Evolutionary conservation across 208 protist genomes (phyloP).

Genomic region (Porcisia deanei): DNA sequence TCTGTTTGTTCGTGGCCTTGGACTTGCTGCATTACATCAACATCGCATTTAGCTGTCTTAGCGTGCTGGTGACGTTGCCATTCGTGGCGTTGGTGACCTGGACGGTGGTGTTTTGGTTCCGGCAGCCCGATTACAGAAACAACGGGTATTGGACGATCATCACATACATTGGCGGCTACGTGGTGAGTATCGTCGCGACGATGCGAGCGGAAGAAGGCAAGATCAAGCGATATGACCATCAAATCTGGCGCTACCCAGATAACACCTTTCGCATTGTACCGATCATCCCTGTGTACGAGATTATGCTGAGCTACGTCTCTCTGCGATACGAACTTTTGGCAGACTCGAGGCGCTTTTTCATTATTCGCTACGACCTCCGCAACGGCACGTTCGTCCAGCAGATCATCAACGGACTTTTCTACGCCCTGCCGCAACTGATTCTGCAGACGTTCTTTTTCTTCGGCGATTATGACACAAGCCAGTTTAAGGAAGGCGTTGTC

Average conservation of each 20-base stretch:
- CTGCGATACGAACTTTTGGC: conserved; percentile 60
- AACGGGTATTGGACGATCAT: conserved; percentile 83
- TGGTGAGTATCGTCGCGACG: conserved; percentile 61
- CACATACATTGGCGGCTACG: conserved; percentile 72
- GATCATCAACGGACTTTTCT: conserved; percentile 59
- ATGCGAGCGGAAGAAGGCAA: conserved; percentile 69
- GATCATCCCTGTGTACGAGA: conserved; percentile 70
- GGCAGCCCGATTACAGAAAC: conserved; percentile 21
- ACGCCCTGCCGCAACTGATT: conserved; percentile 69
- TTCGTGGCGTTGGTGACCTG: conserved; percentile 55
- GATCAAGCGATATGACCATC: conserved; percentile 67
- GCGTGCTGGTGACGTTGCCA: conserved; percentile 47
- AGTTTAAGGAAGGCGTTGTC: neutral
- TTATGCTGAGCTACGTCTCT: conserved; percentile 60
- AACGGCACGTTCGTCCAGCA: conserved; percentile 66
- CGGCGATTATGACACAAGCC: neutral
- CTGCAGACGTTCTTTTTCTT: conserved; percentile 73
- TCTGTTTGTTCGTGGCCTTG: conserved; percentile 29
- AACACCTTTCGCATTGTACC: conserved; percentile 75
- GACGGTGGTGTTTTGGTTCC: conserved; percentile 63
- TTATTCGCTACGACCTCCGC: conserved; percentile 84
- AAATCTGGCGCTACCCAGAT: conserved; percentile 66
- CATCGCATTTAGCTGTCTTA: conserved; percentile 54
- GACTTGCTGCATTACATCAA: conserved; percentile 34
- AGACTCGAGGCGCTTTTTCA: conserved; percentile 62